Percentiles rank a stretch among this genome's conserved stretches.
phyloP scores from a whole-genome alignment of 306 rosid species.

The Acacia melanoxylon region DNA sequence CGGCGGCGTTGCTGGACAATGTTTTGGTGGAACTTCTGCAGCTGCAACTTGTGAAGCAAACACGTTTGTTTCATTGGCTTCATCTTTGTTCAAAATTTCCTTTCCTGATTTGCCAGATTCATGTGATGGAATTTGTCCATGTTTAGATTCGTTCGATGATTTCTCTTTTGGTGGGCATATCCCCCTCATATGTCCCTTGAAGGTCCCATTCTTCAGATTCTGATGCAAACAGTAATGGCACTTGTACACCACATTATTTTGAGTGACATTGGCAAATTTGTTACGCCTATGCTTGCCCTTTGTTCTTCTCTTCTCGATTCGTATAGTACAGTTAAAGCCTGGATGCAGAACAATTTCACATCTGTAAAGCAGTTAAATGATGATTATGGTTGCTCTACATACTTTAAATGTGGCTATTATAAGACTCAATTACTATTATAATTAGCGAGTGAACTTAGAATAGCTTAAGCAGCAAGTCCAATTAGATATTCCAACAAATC shows the following conservation, averaged over 20 bases:
- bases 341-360: slow-evolving; percentile 81
- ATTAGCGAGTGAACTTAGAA: background rate
- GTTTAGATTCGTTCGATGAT: slow-evolving; percentile 33
- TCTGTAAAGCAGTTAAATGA: slow-evolving; percentile 42
- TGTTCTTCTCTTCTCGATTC: slow-evolving; percentile 51
- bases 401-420: background rate
- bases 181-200: slow-evolving; percentile 59
- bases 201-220: slow-evolving; percentile 72
- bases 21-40: background rate
- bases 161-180: slow-evolving; percentile 44
- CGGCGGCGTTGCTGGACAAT: slow-evolving; percentile 37
- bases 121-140: background rate
- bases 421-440: background rate
- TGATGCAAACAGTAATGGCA: slow-evolving; percentile 66
- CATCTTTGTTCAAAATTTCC: slow-evolving; percentile 15
- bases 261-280: slow-evolving; percentile 35
- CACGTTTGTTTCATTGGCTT: slow-evolving; percentile 24
- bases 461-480: background rate
- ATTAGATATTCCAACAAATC: background rate
- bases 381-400: slow-evolving; percentile 1
- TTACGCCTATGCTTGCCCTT: slow-evolving; percentile 41
- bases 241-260: slow-evolving; percentile 61
- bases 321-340: slow-evolving; percentile 64
- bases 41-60: slow-evolving; percentile 19
- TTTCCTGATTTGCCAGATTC: slow-evolving; percentile 33